Conservation (phyloP, 2,329 filamentous ascomycete species). For the Graphilbum sp. region DNA sequence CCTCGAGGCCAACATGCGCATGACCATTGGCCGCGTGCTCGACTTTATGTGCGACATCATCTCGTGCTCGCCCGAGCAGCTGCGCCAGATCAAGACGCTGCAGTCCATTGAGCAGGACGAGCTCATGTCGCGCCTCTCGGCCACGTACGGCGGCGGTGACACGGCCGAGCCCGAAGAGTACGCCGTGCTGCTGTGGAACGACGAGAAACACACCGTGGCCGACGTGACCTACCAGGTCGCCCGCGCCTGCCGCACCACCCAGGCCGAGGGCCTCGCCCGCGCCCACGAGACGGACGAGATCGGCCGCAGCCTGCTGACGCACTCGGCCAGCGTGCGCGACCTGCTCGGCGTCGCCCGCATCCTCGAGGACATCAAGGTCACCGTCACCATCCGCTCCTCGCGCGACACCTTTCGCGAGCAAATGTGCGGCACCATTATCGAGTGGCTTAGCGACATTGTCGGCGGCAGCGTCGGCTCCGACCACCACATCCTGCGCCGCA, state of each 20-base stretch:
- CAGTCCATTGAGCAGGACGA: constrained; percentile 74
- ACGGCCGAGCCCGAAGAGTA: constrained; percentile 57
- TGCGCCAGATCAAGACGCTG: constrained; percentile 69
- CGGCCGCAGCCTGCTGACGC: constrained; percentile 71
- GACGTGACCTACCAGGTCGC: constrained; percentile 86
- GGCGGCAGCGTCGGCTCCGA: constrained; percentile 76
- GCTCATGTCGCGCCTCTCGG: constrained; percentile 55
- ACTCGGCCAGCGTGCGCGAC: constrained; percentile 52
- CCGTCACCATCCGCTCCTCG: constrained; percentile 82
- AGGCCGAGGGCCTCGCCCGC: constrained; percentile 51
- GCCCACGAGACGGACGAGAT: constrained; percentile 82
- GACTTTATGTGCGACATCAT: constrained; percentile 98
- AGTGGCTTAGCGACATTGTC: constrained; percentile 88
- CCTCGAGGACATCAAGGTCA: constrained; percentile 90
- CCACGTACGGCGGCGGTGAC: constrained; percentile 57
- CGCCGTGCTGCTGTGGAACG: constrained; percentile 85
- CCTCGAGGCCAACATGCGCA: constrained; percentile 59
- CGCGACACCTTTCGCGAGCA: constrained; percentile 93
- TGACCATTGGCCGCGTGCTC: constrained; percentile 70
- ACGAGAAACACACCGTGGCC: constrained; percentile 91
- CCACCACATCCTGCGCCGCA: constrained; percentile 58
- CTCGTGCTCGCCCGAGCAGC: constrained; percentile 91
- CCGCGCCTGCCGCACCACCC: constrained; percentile 63
- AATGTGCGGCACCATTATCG: constrained; percentile 95
- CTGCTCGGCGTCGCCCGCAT: constrained; percentile 67